Base-by-base conservation (phyloP, 192 early-diverging fungal genomes). In the Backusella circina region DNA sequence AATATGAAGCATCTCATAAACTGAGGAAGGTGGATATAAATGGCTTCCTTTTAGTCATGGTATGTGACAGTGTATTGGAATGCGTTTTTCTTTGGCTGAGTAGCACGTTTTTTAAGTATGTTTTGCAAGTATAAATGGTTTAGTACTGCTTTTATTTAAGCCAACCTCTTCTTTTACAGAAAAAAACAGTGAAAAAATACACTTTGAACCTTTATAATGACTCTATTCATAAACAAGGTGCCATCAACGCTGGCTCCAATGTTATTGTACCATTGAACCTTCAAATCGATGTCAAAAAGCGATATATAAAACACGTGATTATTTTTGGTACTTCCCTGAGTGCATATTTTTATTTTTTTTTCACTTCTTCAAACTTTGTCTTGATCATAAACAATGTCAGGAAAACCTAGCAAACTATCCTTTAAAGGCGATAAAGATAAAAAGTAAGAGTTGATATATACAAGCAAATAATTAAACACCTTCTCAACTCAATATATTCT, bases 341-440 rank as follows among this genome's bases (percentile, higher is more conserved):
- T 26, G 3, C 23, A 57, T 26, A 26, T 61, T 28, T 57, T 12
- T 61, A 12, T 26, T 66, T 31, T 8, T 18, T 35, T 67, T 66
- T 78, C 10, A 33, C n/a, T 57, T n/a, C n/a, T n/a, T n/a, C n/a
- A n/a, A n/a, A n/a, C n/a, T n/a, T n/a, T n/a, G n/a, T n/a, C n/a
- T 73, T 13, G 6, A 7, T n/a, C 15, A 47, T 47, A 47, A 67
- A 32, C 35, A 41, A 81, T 81, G 75, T 71, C 75, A 36, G 39
- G 32, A 32, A 65, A 74, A 61, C 85, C 82, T 70, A 78, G 78
- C 26, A 90, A 89, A 69, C 84, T 91, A 31, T 74, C 69, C 10
- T 91, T 91, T 77, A 91, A 90, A 77, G 90, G 90, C 12, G 90
- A 91, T 6, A 87, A 86, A 18, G 78, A 78, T 28, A 79, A 85